Evolutionary conservation across 257 asterid genomes (phyloP), one percentile per base, ranked within the genome.

Genomic region (Salvia splendens): DNA sequence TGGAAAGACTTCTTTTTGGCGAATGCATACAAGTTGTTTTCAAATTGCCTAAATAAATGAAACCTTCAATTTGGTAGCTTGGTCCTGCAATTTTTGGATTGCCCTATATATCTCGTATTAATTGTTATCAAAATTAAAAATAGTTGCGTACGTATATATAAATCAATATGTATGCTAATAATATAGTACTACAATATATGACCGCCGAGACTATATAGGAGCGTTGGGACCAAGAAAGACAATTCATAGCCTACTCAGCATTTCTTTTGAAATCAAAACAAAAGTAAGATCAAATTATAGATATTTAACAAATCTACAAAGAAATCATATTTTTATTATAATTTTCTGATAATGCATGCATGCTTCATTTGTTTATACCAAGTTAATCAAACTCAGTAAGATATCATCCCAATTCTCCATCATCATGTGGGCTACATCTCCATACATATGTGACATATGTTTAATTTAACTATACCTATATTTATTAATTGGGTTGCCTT

Each of bases 341-440:
- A 24, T 24, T 3, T 24, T 24, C 30, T 2, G 2, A 24, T 24
- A 24, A 24, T 24, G 30, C 30, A 17, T 57, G 59, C 59, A 47
- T 47, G 0, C 4, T 67, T 24, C 63, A 66, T 41, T 67, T 69
- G 40, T 69, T 69, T 69, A 49, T 16, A 17, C 32, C 42, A 35
- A 17, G 8, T 14, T 24, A 14, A 41, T 61, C 52, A 43, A 60
- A 64, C 53, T 70, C 54, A 61, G 28, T 70, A 36, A 61, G 75
- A 70, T 70, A 50, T 40, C 16, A 69, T 59, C 58, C 41, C 72
- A 49, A 35, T 38, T 40, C 62, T 66, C 32, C 30, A 69, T 46
- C 15, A 16, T 46, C 46, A 14, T 14, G 72, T 54, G 50, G 48
- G 14, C 52, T 58, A 66, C 63, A 65, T 4, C 54, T 11, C 17